Evolutionary conservation across 805 yeast genomes (phyloP).

Genomic region (Schizosaccharomyces osmophilus): DNA sequence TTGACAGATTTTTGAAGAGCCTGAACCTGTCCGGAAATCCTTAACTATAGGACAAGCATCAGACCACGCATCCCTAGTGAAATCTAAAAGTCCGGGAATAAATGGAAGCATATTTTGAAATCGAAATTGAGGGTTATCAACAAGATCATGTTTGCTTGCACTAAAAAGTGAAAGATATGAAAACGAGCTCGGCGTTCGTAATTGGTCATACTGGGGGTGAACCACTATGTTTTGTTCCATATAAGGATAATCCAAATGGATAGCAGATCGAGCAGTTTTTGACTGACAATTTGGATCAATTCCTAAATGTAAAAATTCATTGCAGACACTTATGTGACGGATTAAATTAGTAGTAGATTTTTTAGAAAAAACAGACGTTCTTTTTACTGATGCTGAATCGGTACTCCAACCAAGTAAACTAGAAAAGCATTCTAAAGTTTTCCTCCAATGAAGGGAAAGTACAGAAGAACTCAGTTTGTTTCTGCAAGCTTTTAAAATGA

Average conservation of each 20-base stretch:
- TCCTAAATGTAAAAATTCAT: background rate
- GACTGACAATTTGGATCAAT: background rate
- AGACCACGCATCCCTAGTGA: background rate
- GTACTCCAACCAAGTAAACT: background rate
- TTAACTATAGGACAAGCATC: background rate
- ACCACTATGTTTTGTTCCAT: background rate
- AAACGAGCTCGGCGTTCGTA: background rate
- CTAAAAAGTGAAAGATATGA: background rate
- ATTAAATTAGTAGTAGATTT: background rate
- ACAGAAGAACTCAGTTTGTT: background rate
- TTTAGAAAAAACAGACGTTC: background rate
- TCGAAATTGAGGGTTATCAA: background rate
- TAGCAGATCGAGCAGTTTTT: background rate
- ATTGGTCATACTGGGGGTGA: background rate
- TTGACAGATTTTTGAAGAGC: background rate
- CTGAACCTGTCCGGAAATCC: background rate
- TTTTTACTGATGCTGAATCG: background rate
- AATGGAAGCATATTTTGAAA: background rate
- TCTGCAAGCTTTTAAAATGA: conserved; percentile 22
- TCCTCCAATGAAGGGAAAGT: background rate
- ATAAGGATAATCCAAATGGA: background rate
- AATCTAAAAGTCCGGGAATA: background rate
- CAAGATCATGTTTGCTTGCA: background rate
- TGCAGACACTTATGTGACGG: background rate
- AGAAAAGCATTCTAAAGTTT: background rate